Evolutionary conservation across 2,329 filamentous ascomycete genomes (phyloP).

Genomic region (Taxawa tesnikishii): DNA sequence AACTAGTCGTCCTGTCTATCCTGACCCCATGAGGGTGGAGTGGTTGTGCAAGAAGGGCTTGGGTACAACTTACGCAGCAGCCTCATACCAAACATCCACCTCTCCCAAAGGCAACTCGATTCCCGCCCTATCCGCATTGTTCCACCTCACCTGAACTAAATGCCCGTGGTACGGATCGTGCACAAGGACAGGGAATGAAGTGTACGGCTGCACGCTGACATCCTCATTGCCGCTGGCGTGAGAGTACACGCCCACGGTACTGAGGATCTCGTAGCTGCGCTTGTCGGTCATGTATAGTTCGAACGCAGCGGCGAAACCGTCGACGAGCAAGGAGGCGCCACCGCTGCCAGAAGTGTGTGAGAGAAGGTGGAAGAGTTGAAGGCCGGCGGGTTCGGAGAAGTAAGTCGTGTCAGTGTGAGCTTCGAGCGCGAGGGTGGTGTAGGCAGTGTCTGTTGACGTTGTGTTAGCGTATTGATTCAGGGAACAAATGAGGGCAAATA

Average conservation of each 20-base stretch:
- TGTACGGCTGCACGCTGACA: slow-evolving; percentile 64
- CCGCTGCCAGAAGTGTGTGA: slow-evolving; percentile 61
- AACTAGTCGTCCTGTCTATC: not conserved
- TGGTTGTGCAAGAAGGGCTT: too few species aligned
- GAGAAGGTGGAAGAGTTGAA: slow-evolving; percentile 87
- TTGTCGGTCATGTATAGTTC: slow-evolving; percentile 44
- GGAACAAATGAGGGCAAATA: too few species aligned
- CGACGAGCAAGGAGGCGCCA: slow-evolving; percentile 70
- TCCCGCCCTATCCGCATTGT: slow-evolving; percentile 74
- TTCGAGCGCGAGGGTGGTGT: slow-evolving; percentile 71
- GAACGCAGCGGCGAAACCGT: slow-evolving; percentile 65
- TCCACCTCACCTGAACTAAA: slow-evolving; percentile 70
- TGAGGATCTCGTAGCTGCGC: slow-evolving; percentile 46
- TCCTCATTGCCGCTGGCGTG: slow-evolving; percentile 83
- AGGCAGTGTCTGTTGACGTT: slow-evolving; percentile 30
- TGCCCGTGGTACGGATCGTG: slow-evolving; percentile 31
- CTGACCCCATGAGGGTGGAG: too few species aligned
- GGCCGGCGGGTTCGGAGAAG: slow-evolving; percentile 80
- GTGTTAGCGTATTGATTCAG: not conserved
- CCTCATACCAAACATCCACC: slow-evolving; percentile 60
- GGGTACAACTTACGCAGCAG: slow-evolving; percentile 44
- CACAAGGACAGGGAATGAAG: slow-evolving; percentile 60
- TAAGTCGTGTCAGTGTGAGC: slow-evolving; percentile 94
- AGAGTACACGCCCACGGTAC: slow-evolving; percentile 48
- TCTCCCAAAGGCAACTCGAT: slow-evolving; percentile 43